These are phyloP conservation scores for Durotheca rogersii DNA, from an alignment of 495 filamentous ascomycete genomes.

Conservation along the genomic window DNA sequence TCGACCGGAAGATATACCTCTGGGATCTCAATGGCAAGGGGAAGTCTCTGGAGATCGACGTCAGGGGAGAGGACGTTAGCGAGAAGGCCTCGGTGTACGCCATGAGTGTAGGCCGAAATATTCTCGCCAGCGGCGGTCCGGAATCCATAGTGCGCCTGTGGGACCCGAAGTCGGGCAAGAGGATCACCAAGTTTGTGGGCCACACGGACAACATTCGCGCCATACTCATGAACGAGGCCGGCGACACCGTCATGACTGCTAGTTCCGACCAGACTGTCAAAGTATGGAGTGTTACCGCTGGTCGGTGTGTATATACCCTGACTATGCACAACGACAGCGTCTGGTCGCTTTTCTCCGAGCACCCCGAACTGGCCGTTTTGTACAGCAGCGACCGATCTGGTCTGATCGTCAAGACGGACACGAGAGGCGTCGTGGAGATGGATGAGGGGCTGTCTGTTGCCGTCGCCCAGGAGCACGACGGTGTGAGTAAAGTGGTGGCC, in stretches of 20 bases:
- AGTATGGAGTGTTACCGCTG: conserved; percentile 92
- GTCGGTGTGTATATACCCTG: conserved; percentile 93
- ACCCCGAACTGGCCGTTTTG: conserved; percentile 82
- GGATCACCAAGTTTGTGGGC: conserved; percentile 95
- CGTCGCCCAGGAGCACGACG: conserved; percentile 85
- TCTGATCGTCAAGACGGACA: conserved; percentile 90
- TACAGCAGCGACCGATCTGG: conserved; percentile 93
- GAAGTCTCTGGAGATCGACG: conserved; percentile 80
- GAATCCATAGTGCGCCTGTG: conserved; percentile 92
- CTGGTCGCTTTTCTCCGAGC: conserved; percentile 90
- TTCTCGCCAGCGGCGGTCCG: conserved; percentile 90
- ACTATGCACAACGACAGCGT: conserved; percentile 99
- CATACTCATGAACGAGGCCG: conserved; percentile 83
- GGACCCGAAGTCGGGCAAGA: conserved; percentile 86
- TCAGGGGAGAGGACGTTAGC: conserved; percentile 71
- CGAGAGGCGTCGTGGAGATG: conserved; percentile 64
- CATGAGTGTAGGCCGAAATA: conserved; percentile 65
- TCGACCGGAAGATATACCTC: conserved; percentile 86
- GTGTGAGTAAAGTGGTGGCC: conserved; percentile 80
- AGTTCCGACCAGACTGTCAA: conserved; percentile 97
- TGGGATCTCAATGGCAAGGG: conserved; percentile 92
- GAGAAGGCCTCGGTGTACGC: conserved; percentile 97
- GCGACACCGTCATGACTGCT: conserved; percentile 89
- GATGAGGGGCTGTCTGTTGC: conserved; percentile 90
- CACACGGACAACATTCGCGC: conserved; percentile 94